A percentile compares a stretch with the other conserved stretches of the same genome.
phyloP scores from a whole-genome alignment of 1,284 basidiomycete species.

The Melampsora allii-populina region DNA sequence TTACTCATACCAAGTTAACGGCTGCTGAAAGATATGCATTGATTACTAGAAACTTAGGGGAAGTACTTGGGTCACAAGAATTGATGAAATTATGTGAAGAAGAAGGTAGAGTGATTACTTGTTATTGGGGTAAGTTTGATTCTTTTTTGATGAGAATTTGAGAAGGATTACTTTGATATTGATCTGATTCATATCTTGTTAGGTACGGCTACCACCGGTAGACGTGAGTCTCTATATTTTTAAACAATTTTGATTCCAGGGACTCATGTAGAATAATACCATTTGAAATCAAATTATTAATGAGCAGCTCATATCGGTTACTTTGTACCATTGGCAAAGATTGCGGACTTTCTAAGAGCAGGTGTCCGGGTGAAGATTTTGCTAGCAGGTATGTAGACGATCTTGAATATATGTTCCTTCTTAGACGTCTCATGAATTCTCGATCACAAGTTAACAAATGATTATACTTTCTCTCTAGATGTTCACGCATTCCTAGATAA shows the following conservation, averaged over 20 bases:
- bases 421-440: neutral
- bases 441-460: too few species aligned
- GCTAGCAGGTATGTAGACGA: constrained; percentile 66
- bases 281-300: constrained; percentile 5
- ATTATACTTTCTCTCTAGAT: constrained; percentile 58
- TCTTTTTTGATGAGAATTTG: neutral
- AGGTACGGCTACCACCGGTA: constrained; percentile 91
- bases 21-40: constrained; percentile 71
- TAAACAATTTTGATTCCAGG: neutral
- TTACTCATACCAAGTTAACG: constrained; percentile 15
- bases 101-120: constrained; percentile 64
- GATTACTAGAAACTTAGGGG: constrained; percentile 81
- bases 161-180: constrained; percentile 25
- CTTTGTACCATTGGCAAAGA: constrained; percentile 91
- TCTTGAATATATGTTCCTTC: neutral
- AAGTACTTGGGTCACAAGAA: constrained; percentile 79
- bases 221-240: constrained; percentile 65
- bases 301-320: constrained; percentile 87
- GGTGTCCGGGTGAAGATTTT: constrained; percentile 88
- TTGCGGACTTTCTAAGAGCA: constrained; percentile 91
- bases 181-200: constrained; percentile 46
- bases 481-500: constrained; percentile 98
- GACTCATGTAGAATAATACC: constrained; percentile 4
- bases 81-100: constrained; percentile 79
- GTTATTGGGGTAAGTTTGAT: constrained; percentile 75